Evolutionary conservation across 805 yeast genomes (phyloP).

Genomic region (Torulaspora indica): DNA sequence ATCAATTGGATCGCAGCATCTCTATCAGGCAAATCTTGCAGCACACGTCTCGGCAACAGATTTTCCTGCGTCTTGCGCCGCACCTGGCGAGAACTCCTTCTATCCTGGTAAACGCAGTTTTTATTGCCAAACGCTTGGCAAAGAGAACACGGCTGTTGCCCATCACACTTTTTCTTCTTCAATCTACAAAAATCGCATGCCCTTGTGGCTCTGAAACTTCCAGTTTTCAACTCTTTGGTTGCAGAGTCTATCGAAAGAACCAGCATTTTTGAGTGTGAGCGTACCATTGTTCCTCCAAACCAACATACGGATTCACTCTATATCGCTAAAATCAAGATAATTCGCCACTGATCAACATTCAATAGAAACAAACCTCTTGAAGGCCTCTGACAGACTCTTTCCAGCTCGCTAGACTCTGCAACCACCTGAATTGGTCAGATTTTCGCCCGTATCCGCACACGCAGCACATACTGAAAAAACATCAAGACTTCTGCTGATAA

Average conservation of each 20-base stretch:
- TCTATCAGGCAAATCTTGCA: conserved; percentile 56
- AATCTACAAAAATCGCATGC: conserved; percentile 75
- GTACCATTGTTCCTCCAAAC: background rate
- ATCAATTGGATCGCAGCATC: conserved; percentile 66
- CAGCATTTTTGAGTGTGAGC: conserved; percentile 19
- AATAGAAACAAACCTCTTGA: too few relatives aligned
- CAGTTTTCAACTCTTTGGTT: conserved; percentile 34
- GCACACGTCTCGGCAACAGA: background rate
- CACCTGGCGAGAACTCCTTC: conserved; percentile 2
- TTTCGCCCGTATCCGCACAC: too few relatives aligned
- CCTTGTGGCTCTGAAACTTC: conserved; percentile 61
- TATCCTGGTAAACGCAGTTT: conserved; percentile 9
- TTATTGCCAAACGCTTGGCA: conserved; percentile 9
- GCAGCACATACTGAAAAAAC: too few relatives aligned
- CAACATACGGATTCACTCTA: background rate
- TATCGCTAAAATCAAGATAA: too few relatives aligned
- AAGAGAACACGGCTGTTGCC: conserved; percentile 70
- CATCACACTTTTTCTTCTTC: conserved; percentile 77
- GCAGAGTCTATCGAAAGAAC: conserved; percentile 25
- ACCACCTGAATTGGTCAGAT: too few relatives aligned
- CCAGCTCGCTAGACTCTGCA: too few relatives aligned
- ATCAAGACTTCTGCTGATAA: too few relatives aligned
- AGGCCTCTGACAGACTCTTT: too few relatives aligned
- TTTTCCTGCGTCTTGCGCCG: conserved; percentile 3
- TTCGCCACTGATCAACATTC: too few relatives aligned